Conservation (phyloP, 345 rosid species). For the Trapa bicornis region DNA sequence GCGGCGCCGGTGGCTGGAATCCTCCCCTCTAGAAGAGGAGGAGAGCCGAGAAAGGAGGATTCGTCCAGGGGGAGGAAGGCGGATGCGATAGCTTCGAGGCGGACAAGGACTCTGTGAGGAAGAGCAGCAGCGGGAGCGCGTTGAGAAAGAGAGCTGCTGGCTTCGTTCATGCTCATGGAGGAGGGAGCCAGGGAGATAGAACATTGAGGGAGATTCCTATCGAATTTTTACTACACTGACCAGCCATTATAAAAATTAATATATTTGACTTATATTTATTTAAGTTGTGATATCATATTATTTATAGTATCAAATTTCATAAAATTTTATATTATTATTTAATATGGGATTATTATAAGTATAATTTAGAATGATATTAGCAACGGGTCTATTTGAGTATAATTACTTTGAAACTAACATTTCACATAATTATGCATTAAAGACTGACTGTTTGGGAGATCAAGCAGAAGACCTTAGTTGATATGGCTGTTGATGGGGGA, state of each 20-base stretch:
- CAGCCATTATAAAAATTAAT: too few relatives aligned
- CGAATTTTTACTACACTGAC: too few relatives aligned
- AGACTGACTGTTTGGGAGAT: constrained; percentile 83
- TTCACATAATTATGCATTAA: too few relatives aligned
- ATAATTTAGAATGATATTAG: too few relatives aligned
- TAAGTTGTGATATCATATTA: too few relatives aligned
- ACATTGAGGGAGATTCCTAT: too few relatives aligned
- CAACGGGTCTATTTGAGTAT: too few relatives aligned
- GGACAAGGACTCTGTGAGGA: not conserved
- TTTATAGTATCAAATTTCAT: too few relatives aligned
- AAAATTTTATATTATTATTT: too few relatives aligned
- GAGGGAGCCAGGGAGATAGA: constrained; percentile 43
- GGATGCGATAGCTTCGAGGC: not conserved
- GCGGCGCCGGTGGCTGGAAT: not conserved
- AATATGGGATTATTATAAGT: too few relatives aligned
- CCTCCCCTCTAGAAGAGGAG: constrained; percentile 10
- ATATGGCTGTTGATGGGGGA: constrained; percentile 89
- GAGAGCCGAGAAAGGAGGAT: constrained; percentile 4
- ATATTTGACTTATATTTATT: too few relatives aligned
- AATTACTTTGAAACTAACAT: too few relatives aligned
- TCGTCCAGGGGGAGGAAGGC: not conserved
- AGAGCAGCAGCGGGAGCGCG: not conserved
- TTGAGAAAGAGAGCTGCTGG: constrained; percentile 23
- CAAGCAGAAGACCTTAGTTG: constrained; percentile 79
- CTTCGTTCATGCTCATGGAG: constrained; percentile 39